Base-by-base conservation (phyloP, 129 eudicot species). In the Tagetes erecta region DNA sequence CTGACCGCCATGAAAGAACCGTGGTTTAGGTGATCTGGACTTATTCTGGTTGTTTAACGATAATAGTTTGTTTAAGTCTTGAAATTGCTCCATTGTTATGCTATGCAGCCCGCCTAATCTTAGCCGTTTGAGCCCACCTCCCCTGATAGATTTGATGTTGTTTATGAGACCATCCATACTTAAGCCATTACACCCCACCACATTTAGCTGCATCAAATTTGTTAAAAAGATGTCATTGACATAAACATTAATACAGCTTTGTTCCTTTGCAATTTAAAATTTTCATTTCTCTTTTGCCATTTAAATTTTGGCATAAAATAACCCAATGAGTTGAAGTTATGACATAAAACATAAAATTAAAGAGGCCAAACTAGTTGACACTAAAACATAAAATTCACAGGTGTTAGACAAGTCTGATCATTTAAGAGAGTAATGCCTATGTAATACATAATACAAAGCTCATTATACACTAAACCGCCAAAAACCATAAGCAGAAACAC, bases 191-290 rank as follows among this genome's bases (percentile, higher is more conserved):
- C 95, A 92, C 52, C 90, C 96, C 13, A 83, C 66, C 63, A 92
- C 86, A 75, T 85, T 81, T 80, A 92, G 77, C 97, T 92, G 92
- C 85, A 86, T 42, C 52, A 30, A 72, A 58, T 2, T 34, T 44
- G 40, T 35, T 8, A 68, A 49, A 41, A 78, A 41, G 31, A 35
- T 63, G 20, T 64, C 30, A 30, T 20, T 63, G 20, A 55, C 30
- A 20, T 57, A 47, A 35, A 60, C 4, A 59, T 36, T n/a, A 60
- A 41, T 37, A 50, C 30, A 46, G 75, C 59, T 11, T 33, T 34
- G 33, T 31, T 47, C 34, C 34, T 8, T 68, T 12, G 2, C 30
- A 12, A 5, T 46, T n/a, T 27, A 27, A 6, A 5, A 20, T 10
- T 55, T 20, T 20, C 9, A 4, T 55, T 20, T 55, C 60, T 55